Evolutionary conservation across 2,329 filamentous ascomycete genomes (phyloP), one percentile per base, ranked within the genome.

Genomic region (Fusarium chuoi): DNA sequence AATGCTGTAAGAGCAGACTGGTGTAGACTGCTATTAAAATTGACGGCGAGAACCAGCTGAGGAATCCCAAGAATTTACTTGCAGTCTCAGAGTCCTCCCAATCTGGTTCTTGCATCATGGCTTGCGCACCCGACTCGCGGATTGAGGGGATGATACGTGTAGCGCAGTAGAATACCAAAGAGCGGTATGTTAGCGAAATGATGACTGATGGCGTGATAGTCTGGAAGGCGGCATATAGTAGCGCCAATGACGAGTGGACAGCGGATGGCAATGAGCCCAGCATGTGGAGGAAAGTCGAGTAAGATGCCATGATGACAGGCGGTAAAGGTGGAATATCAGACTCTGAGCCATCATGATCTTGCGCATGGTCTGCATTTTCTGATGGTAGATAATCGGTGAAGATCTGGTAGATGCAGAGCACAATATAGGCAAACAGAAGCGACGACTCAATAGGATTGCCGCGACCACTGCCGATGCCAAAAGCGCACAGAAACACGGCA

Each of bases 381-480:
- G 93, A 95, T 7, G 96, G 95, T 76, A 96, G 90, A 84, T 98
- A 98, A 84, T 99, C 96, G 78, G 96, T 99, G 83, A 98, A 98
- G 82, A 98, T 98, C 83, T 99, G 96, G 85, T 98, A 99, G 80
- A 98, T 93, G 85, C 96, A 98, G 71, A 99, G 91, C n/a, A 98
- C 96, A 70, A 98, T 91, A 83, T 99, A 99, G 79, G 96, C 96
- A 73, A 99, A 98, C 66, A 99, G 89, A 17, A 99, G 87, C 28
- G 96, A 98, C 76, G 94, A 97, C 84, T 99, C 96, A 62, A 98
- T 93, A 5, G 96, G 94, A 79, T 98, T 99, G 70, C 96, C 96
- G 78, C 95, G 92, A 4, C 96, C 96, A 78, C 94, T 98, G 70
- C 93, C 94, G 77, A 98, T 98, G 33, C 96, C 96, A 87, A 96